Evolutionary conservation across 1,139 yeast species (phyloP).

Genomic region (Candida freyschussii): DNA sequence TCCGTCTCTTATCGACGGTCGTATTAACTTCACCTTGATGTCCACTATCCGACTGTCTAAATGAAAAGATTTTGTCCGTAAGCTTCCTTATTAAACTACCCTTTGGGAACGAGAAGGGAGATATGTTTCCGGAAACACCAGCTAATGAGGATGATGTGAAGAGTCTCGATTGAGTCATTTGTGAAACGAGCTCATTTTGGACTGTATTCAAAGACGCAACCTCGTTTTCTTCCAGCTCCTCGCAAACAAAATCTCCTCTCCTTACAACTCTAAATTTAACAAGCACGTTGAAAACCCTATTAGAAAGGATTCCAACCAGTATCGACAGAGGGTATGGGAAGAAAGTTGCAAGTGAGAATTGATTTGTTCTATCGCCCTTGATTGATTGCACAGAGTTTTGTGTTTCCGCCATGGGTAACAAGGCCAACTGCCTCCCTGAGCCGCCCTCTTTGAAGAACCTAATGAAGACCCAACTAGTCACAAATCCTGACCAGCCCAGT

Average conservation of each 20-base stretch:
- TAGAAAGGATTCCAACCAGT: constrained; percentile 26
- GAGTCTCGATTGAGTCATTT: constrained; percentile 33
- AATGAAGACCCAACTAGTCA: constrained; percentile 39
- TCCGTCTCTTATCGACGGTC: constrained; percentile 38
- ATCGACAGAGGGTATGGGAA: constrained; percentile 41
- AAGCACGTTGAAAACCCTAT: constrained; percentile 23
- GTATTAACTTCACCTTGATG: constrained; percentile 16
- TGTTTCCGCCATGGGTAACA: constrained; percentile 32
- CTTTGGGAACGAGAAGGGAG: constrained; percentile 26
- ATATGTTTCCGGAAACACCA: constrained; percentile 33
- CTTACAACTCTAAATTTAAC: constrained; percentile 30
- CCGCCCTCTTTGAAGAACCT: constrained; percentile 39
- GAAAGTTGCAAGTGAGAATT: constrained; percentile 39
- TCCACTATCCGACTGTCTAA: constrained; percentile 21
- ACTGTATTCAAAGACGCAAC: constrained; percentile 20
- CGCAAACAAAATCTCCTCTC: constrained; percentile 27
- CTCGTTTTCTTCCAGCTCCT: constrained; percentile 27
- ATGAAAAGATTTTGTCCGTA: constrained; percentile 3
- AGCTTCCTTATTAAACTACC: constrained; percentile 4
- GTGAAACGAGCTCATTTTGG: constrained; percentile 21
- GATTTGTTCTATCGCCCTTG: constrained; percentile 39
- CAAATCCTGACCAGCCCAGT: constrained; percentile 24
- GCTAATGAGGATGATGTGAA: constrained; percentile 40
- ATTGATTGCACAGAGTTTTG: background rate
- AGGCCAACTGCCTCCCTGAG: constrained; percentile 40